A percentile compares a stretch with the other conserved stretches of the same genome.
Conservation (phyloP, 768 basidiomycete genomes). For the Termitomyces sp. region DNA sequence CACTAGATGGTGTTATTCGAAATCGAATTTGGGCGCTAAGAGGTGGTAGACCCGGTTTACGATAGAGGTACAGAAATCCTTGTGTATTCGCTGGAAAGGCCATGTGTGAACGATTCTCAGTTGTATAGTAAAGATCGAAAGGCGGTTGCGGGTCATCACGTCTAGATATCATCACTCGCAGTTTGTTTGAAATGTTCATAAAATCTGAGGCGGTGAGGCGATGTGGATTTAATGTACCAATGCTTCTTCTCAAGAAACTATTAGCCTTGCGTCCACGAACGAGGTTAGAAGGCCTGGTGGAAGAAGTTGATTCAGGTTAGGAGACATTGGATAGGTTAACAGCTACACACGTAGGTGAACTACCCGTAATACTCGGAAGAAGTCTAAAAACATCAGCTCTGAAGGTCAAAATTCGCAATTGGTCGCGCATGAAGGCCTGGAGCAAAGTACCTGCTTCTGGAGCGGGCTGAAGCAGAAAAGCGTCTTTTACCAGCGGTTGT, state of each 20-base stretch:
- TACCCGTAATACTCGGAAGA: neutral
- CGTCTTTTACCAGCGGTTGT: neutral
- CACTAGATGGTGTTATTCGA: neutral
- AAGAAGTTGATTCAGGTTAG: neutral
- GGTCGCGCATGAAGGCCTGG: neutral
- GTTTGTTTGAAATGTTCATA: neutral
- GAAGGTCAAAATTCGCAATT: neutral
- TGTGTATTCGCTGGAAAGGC: neutral
- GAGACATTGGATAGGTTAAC: too few species aligned
- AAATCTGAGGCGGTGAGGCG: neutral
- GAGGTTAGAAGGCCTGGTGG: neutral
- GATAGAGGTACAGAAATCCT: neutral
- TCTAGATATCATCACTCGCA: rapidly evolving
- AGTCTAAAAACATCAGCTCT: neutral
- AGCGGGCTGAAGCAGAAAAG: neutral
- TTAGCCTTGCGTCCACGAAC: too few species aligned
- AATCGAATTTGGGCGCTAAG: neutral
- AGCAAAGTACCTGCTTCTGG: neutral
- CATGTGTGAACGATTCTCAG: rapidly evolving
- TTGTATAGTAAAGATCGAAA: rapidly evolving
- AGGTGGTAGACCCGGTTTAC: neutral
- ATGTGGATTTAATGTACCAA: neutral
- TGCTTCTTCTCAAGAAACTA: neutral
- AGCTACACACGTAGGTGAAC: neutral
- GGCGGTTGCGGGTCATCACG: neutral